Conservation (phyloP, 1,284 basidiomycete genomes). For the Ganoderma leucocontextum region DNA sequence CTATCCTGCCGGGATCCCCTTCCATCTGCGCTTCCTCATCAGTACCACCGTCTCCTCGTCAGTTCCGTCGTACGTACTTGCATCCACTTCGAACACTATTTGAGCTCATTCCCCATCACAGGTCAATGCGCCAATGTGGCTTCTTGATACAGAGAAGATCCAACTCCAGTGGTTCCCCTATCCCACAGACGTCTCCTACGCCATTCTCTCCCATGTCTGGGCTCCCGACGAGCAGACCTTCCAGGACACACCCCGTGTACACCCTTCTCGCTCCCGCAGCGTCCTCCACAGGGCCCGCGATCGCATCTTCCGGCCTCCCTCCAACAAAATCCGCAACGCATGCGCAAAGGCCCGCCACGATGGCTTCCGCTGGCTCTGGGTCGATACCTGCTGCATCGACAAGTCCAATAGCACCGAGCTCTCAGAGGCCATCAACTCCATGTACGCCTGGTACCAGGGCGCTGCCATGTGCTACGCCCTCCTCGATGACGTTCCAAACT, state of each 20-base stretch:
- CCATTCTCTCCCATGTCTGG: slow-evolving; percentile 32
- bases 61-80: background rate
- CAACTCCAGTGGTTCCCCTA: slow-evolving; percentile 19
- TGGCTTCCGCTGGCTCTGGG: slow-evolving; percentile 28
- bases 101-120: background rate
- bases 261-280: slow-evolving; percentile 2
- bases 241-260: slow-evolving; percentile 16
- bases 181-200: slow-evolving; percentile 24
- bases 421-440: slow-evolving; percentile 32
- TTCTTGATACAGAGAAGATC: slow-evolving; percentile 26
- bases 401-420: slow-evolving; percentile 30
- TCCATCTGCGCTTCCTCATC: background rate
- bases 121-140: slow-evolving; percentile 27
- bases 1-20: background rate
- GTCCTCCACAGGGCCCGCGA: slow-evolving; percentile 10
- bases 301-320: slow-evolving; percentile 15
- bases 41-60: background rate
- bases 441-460: slow-evolving; percentile 25
- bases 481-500: slow-evolving; percentile 25
- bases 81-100: background rate
- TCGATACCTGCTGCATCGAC: slow-evolving; percentile 32
- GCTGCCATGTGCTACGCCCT: slow-evolving; percentile 32
- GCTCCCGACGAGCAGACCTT: slow-evolving; percentile 21
- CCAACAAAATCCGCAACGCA: slow-evolving; percentile 22
- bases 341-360: slow-evolving; percentile 22